Evolutionary conservation across 129 eudicot species (phyloP).

Genomic region (Escallonia herrerae): DNA sequence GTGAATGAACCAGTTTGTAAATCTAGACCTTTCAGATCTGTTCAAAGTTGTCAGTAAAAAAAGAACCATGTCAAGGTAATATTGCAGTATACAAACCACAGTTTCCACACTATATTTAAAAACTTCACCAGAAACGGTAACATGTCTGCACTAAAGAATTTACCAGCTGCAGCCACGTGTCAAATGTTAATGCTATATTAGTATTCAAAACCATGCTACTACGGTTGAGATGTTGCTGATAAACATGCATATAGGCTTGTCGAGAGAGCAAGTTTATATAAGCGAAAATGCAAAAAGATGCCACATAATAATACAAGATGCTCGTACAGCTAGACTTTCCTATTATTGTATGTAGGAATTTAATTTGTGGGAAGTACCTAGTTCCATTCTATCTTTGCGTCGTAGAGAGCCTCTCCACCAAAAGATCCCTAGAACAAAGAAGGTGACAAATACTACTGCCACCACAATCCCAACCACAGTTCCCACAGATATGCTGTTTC

Average conservation of each 20-base stretch:
- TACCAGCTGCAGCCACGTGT: no score
- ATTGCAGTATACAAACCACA: neutral
- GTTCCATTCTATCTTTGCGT: constrained; percentile 16
- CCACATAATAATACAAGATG: no score
- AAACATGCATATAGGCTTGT: no score
- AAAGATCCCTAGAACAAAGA: constrained; percentile 32
- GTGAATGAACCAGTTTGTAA: constrained; percentile 40
- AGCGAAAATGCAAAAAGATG: no score
- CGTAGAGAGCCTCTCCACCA: constrained; percentile 55
- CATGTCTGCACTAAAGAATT: neutral
- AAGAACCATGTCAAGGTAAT: neutral
- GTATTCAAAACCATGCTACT: no score
- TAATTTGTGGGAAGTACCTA: constrained; percentile 22
- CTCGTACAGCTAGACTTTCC: no score
- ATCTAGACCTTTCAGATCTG: constrained; percentile 37
- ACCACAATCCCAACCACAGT: constrained; percentile 48
- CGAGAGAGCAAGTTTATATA: no score
- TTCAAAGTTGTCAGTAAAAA: neutral
- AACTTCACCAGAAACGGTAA: neutral
- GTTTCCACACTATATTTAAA: neutral
- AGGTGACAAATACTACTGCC: constrained; percentile 26
- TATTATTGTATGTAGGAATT: no score
- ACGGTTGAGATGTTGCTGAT: no score
- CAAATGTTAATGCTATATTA: no score
- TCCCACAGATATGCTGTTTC: constrained; percentile 33